Percentiles rank a stretch among this genome's conserved stretches.
These are phyloP conservation scores for Microcyclosporella mali DNA, from an alignment of 2,329 filamentous ascomycete genomes.

Conservation along the genomic window DNA sequence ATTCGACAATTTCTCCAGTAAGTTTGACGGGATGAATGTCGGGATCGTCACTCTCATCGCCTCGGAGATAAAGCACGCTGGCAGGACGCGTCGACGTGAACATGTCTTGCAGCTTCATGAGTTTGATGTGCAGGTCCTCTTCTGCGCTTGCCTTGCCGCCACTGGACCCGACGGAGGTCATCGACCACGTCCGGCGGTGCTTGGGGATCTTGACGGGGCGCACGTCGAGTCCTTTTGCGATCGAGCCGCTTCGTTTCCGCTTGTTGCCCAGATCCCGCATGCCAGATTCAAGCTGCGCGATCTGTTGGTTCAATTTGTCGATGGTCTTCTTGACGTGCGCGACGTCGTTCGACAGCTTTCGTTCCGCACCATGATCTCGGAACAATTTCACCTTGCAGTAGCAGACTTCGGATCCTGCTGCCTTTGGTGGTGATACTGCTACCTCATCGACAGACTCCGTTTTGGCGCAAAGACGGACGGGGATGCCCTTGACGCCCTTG, in stretches of 20 bases:
- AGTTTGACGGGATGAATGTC: conserved; percentile 71
- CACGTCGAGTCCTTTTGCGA: conserved; percentile 44
- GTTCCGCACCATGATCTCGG: conserved; percentile 88
- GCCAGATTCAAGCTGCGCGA: conserved; percentile 63
- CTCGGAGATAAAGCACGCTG: conserved; percentile 70
- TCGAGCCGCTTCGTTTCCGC: conserved; percentile 52
- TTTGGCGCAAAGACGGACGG: conserved; percentile 86
- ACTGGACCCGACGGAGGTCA: conserved; percentile 61
- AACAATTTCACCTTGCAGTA: conserved; percentile 98
- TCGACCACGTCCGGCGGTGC: conserved; percentile 92
- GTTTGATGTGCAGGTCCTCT: conserved; percentile 72
- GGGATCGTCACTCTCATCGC: conserved; percentile 71
- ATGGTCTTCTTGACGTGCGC: conserved; percentile 95
- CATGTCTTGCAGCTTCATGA: conserved; percentile 77
- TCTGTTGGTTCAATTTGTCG: conserved; percentile 92
- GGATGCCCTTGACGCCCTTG: conserved; percentile 96
- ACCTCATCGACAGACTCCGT: conserved; percentile 58
- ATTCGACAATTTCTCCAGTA: conserved; percentile 57
- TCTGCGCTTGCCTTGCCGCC: conserved; percentile 42
- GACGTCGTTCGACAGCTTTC: conserved; percentile 90
- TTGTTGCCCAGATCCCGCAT: conserved; percentile 55
- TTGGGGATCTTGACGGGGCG: conserved; percentile 77
- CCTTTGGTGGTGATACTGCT: conserved; percentile 23
- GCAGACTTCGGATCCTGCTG: conserved; percentile 61
- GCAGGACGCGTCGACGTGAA: conserved; percentile 76